These are phyloP conservation scores for Gyromitra esculenta DNA, from an alignment of 2,329 filamentous ascomycete species.

Conservation along the genomic window DNA sequence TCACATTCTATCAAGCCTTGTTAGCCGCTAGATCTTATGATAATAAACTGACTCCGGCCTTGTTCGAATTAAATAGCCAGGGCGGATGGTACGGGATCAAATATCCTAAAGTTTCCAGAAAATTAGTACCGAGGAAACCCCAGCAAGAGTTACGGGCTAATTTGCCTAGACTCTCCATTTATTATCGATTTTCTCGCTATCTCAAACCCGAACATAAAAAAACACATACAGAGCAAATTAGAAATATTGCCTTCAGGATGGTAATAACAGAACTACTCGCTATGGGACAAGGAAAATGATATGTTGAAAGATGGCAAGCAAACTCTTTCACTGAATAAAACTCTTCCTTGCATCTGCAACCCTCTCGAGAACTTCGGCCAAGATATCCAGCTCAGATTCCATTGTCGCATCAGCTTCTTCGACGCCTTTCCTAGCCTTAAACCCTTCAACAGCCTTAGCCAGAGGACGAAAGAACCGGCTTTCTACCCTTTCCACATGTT, in stretches of 20 bases:
- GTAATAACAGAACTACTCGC: constrained; percentile 8
- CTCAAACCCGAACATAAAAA: constrained; percentile 8
- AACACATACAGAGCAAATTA: constrained; percentile 5
- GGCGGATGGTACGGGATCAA: not conserved
- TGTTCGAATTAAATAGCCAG: not conserved
- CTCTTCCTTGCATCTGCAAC: constrained; percentile 40
- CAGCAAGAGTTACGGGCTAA: too few relatives aligned
- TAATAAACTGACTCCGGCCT: not conserved
- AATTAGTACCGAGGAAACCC: not conserved
- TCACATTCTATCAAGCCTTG: not conserved
- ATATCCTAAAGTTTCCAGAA: not conserved
- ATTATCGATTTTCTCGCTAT: not conserved
- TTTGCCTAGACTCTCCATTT: not conserved
- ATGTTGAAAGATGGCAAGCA: constrained; percentile 11
- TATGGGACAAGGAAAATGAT: not conserved
- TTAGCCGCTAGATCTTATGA: not conserved
- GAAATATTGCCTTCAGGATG: not conserved
- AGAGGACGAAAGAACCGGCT: constrained; percentile 47
- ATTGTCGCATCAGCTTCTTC: constrained; percentile 39
- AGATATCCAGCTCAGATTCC: constrained; percentile 44
- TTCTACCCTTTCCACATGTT: constrained; percentile 48
- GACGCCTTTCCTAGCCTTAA: constrained; percentile 20
- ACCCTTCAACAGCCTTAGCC: constrained; percentile 38
- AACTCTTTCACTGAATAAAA: constrained; percentile 23
- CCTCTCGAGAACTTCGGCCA: constrained; percentile 48